Evolutionary conservation across 257 asterid genomes (phyloP), one percentile per base, ranked within the genome.

Genomic region (Solanum corneliomulleri): DNA sequence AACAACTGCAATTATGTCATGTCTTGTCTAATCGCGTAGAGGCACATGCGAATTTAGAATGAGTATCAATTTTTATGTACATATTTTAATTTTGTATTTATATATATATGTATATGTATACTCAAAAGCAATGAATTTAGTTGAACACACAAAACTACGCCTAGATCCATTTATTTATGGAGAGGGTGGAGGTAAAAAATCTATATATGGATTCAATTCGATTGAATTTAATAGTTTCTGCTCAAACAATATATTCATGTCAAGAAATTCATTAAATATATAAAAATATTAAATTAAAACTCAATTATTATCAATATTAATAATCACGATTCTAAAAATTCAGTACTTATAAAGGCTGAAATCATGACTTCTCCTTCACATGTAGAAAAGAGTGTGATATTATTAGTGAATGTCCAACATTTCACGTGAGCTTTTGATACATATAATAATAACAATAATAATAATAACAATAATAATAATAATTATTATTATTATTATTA

Each of bases 361-460:
- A 70, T 31, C 2, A 4, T 31, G 23, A 15, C n/a, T 31, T 31
- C 42, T 11, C 39, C 39, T 7, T 69, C 10, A 27, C 49, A 27
- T 23, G 3, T 49, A 11, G 4, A 52, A 23, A 83, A 9, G 60
- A 9, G 11, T 37, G 80, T 37, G 80, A 42, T 41, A 84, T 84
- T 42, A 27, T 27, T 84, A 78, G 23, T 41, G 31, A 9, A 21
- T 62, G 3, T 84, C 81, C 87, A 42, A 29, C 87, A 84, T 84
- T 66, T 84, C 81, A 68, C 66, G 87, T 84, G 81, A 84, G 60
- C 20, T 84, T 66, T 84, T 66, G 84, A 9, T 42, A 39, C 29
- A 16, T 66, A 39, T 42, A 70, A 70, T 66, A 20, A 66, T 39
- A 64, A n/a, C 11, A 62, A 62, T 21, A 58, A 56, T 18, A 18